These are phyloP conservation scores for Eutrema heterophyllum DNA, from an alignment of 345 rosid genomes.

Conservation along the genomic window DNA sequence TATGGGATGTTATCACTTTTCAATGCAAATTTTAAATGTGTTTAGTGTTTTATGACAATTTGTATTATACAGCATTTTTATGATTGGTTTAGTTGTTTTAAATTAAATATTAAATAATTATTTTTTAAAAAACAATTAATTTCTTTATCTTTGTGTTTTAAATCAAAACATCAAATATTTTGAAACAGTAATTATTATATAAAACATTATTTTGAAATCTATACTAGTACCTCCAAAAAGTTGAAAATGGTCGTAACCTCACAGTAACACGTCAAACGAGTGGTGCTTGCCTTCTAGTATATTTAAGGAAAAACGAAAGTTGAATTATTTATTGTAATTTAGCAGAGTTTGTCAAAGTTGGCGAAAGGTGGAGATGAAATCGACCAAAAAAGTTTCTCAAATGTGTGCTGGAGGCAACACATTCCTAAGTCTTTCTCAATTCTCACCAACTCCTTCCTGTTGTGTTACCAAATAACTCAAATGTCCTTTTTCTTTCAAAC, in stretches of 20 bases:
- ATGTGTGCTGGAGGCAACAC: slow-evolving; percentile 31
- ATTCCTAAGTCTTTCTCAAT: slow-evolving; percentile 17
- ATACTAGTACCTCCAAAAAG: neutral
- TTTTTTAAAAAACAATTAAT: too few relatives aligned
- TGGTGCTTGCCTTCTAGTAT: slow-evolving; percentile 10
- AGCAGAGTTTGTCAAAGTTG: slow-evolving; percentile 34
- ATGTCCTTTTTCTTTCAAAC: slow-evolving; percentile 7
- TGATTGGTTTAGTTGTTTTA: too few relatives aligned
- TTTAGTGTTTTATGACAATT: too few relatives aligned
- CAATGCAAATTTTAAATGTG: too few relatives aligned
- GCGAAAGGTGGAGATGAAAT: slow-evolving; percentile 34
- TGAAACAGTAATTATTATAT: too few relatives aligned
- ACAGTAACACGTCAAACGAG: slow-evolving; percentile 23
- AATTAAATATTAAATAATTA: too few relatives aligned
- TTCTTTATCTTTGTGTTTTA: too few relatives aligned
- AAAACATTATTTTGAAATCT: too few relatives aligned
- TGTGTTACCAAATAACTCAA: slow-evolving; percentile 16
- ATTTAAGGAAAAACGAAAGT: slow-evolving; percentile 4
- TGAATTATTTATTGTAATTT: slow-evolving; percentile 12
- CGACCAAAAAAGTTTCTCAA: slow-evolving; percentile 13
- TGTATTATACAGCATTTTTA: too few relatives aligned
- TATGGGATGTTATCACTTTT: too few relatives aligned
- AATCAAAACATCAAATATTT: too few relatives aligned
- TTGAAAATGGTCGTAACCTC: slow-evolving; percentile 1
- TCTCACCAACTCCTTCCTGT: slow-evolving; percentile 24